phyloP scores from a whole-genome alignment of 768 basidiomycete genomes.

The Cystoderma amianthinum region DNA sequence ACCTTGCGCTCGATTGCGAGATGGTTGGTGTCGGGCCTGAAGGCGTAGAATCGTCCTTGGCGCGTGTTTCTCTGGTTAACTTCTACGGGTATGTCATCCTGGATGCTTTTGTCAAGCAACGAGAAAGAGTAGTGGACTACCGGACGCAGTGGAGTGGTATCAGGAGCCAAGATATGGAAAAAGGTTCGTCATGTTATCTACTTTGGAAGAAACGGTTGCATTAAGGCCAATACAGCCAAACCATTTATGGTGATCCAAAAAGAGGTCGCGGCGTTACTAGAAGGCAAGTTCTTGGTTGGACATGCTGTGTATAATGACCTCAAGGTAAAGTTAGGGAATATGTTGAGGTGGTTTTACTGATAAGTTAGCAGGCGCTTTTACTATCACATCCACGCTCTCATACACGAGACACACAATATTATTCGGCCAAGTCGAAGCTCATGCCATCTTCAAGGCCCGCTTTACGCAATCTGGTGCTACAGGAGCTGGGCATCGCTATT shows the following conservation, averaged over 20 bases:
- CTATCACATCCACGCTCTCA: conserved; percentile 62
- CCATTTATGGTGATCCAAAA: conserved; percentile 77
- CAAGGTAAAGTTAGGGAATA: too few species aligned
- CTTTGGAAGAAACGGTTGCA: too few species aligned
- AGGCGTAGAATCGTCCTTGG: conserved; percentile 77
- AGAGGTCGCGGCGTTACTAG: conserved; percentile 66
- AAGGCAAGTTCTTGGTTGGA: conserved; percentile 78
- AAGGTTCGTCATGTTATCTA: conserved; percentile 37
- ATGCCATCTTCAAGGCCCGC: conserved; percentile 63
- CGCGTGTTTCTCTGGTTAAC: conserved; percentile 87
- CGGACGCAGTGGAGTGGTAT: conserved; percentile 88
- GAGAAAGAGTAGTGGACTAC: conserved; percentile 89
- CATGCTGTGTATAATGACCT: conserved; percentile 92
- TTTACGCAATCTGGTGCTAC: conserved; percentile 70
- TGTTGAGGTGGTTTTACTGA: not conserved
- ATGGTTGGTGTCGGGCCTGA: conserved; percentile 95
- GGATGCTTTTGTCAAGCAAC: conserved; percentile 82
- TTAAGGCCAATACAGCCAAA: conserved; percentile 34
- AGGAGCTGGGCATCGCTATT: conserved; percentile 75
- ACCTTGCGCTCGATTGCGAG: conserved; percentile 89
- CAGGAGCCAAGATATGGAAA: conserved; percentile 62
- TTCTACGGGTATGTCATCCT: conserved; percentile 74
- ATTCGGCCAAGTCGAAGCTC: conserved; percentile 53
- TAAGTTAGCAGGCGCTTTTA: conserved; percentile 47
- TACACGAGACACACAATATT: conserved; percentile 65